Base-by-base conservation (phyloP, 2,329 filamentous ascomycete genomes). In the Daldinia eschscholtzii region DNA sequence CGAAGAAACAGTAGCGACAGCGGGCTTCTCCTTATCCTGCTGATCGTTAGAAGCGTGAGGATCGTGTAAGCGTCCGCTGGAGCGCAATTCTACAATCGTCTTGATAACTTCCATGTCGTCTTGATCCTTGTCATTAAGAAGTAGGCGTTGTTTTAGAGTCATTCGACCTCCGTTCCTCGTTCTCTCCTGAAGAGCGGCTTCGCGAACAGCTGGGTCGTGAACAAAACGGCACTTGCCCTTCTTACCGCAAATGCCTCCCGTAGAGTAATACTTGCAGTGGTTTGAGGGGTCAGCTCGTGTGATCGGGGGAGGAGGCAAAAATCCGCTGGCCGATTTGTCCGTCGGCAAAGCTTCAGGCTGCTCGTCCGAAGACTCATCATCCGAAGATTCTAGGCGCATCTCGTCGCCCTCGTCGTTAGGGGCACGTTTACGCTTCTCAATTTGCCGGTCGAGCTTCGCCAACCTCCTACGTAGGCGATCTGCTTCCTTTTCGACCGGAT, bases 191-290 rank as follows among this genome's bases (percentile, higher is more conserved):
- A 91, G 82, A 64, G 89, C 89, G 71, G 87, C 87, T 74, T 89
- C 87, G 72, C 89, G 85, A 65, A 89, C 86, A 70, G 86, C 85
- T 18, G 86, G 84, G 76, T 91, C 89, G 78, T 91, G 89, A 71
- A 90, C 88, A 80, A 91, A 91, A 81, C 89, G 89, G 83, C 89
- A 91, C 88, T 91, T 91, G 88, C 88, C 88, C 86, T 90, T 90
- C 85, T 91, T 91, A 59, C 89, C 89, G 80, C 89, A 91, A 65
- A 84, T 89, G 68, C 89, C 89, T 72, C 89, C 89, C 59, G 89
- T 91, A 42, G 89, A 89, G 77, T 87, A 91, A 79, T 91, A 91
- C 80, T 91, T 91, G 86, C 89, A 91, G 75, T 91, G 89, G 71
- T 87, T 88, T 57, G 87, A 85, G 46, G 89, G 84, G 74, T 91